Percentiles rank a stretch among this genome's conserved stretches.
phyloP scores from a whole-genome alignment of 2,329 filamentous ascomycete species.

The Clonostachys rosea region DNA sequence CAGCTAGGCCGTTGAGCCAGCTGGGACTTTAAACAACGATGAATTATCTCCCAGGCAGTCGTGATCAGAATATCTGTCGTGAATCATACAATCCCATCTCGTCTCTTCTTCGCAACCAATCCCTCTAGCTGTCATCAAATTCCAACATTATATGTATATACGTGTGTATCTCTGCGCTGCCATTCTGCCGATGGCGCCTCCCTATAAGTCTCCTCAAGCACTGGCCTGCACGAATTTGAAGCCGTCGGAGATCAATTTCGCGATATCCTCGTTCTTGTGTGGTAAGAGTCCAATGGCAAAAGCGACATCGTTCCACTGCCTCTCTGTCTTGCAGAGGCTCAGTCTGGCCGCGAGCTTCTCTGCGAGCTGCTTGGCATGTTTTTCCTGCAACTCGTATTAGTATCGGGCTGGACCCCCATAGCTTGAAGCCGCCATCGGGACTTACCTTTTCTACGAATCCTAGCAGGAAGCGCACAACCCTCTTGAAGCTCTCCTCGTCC shows the following conservation, averaged over 20 bases:
- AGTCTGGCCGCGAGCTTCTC: constrained; percentile 89
- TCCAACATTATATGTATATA: too few species aligned
- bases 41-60: too few species aligned
- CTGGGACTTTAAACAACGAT: too few species aligned
- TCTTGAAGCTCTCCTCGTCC: constrained; percentile 78
- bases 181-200: too few species aligned
- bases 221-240: constrained; percentile 66
- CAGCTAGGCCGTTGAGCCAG: too few species aligned
- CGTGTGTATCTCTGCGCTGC: too few species aligned
- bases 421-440: constrained; percentile 2
- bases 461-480: constrained; percentile 87
- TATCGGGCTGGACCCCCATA: constrained; percentile 1
- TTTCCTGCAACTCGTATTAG: constrained; percentile 61
- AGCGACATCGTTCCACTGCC: constrained; percentile 96
- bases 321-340: constrained; percentile 80
- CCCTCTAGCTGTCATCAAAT: too few species aligned
- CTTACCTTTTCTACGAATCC: constrained; percentile 96
- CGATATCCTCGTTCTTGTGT: constrained; percentile 90
- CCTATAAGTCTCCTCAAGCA: constrained; percentile 31
- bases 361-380: constrained; percentile 90
- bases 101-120: too few species aligned
- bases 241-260: constrained; percentile 69
- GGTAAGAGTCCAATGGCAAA: constrained; percentile 85
- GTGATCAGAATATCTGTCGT: too few species aligned
- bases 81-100: too few species aligned